Evolutionary conservation across 176 grass and related monocot genomes (phyloP), one percentile per base, ranked within the genome.

Genomic region (Olyra latifolia): DNA sequence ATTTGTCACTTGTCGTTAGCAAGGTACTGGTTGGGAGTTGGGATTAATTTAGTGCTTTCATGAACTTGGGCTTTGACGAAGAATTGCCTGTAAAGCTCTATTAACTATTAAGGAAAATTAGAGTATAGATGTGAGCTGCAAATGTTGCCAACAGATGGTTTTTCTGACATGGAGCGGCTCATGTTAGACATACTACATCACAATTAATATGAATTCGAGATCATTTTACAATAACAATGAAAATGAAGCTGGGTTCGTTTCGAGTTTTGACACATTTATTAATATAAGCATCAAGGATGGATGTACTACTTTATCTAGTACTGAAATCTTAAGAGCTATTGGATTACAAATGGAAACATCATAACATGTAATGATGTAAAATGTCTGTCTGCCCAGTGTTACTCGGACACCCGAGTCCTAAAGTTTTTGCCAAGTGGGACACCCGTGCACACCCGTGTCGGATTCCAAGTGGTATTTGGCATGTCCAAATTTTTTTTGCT

Each of bases 71-170:
- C 10, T 53, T 74, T 56, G 35, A 72, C 47, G 25, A 58, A 66
- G 44, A 48, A 39, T 44, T 78, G 29, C 35, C 24, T 66, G 45
- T 83, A 30, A 48, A 48, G 53, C 41, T 78, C 35, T 60, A 48
- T 61, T 50, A 15, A 84, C 35, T 60, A 48, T 61, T 50, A 15
- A 84, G 53, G n/a, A 61, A 68, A 66, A 35, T 67, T 35, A 68
- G 40, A 23, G 20, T 67, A 59, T 38, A 56, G 19, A 43, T 76
- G 25, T 68, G 42, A 67, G n/a, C 62, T 67, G n/a, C 29, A 79
- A 19, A 23, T 54, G 29, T 68, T 67, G 59, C 30, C n/a, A 40
- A 28, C 57, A 60, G 24, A 29, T 12, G 71, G 53, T 35, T 3
- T 70, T 59, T 46, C 10, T 45, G 22, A 7, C 44, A 10, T 30